A percentile compares a stretch with the other conserved stretches of the same genome.
phyloP scores from a whole-genome alignment of 495 filamentous ascomycete species.

The Hapsidospora chrysogenum region DNA sequence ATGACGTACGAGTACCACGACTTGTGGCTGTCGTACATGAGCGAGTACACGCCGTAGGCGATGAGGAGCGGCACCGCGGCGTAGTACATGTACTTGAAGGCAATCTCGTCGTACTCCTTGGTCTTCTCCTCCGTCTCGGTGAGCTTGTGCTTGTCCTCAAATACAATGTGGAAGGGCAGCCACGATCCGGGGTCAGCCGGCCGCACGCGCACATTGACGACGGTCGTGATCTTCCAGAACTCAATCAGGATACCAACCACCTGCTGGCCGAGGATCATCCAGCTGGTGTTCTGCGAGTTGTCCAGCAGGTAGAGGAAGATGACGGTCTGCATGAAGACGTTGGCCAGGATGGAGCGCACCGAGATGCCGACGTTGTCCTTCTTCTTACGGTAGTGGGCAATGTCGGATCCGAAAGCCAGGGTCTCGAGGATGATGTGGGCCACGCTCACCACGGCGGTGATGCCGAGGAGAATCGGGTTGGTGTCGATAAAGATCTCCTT shows the following conservation, averaged over 20 bases:
- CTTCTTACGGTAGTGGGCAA: constrained; percentile 97
- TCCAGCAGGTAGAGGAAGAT: constrained; percentile 98
- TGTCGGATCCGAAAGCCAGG: constrained; percentile 93
- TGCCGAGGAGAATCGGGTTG: constrained; percentile 75
- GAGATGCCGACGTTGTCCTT: constrained; percentile 96
- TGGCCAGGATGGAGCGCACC: constrained; percentile 87
- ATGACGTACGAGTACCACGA: constrained; percentile 91
- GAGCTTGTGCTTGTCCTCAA: constrained; percentile 95
- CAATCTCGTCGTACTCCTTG: constrained; percentile 93
- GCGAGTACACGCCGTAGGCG: constrained; percentile 78
- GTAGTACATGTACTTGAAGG: constrained; percentile 91
- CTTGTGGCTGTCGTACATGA: constrained; percentile 91
- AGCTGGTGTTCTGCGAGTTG: constrained; percentile 91
- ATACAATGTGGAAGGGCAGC: constrained; percentile 68
- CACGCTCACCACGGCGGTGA: constrained; percentile 70
- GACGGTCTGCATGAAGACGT: constrained; percentile 92
- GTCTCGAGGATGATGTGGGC: constrained; percentile 92
- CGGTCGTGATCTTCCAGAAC: constrained; percentile 97
- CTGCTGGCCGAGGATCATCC: constrained; percentile 95
- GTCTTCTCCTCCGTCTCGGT: constrained; percentile 93
- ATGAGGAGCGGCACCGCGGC: constrained; percentile 73
- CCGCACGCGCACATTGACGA: constrained; percentile 77
- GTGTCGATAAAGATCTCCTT: constrained; percentile 89
- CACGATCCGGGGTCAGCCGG: constrained; percentile 46
- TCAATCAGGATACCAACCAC: constrained; percentile 88